Percentiles rank a stretch among this genome's conserved stretches.
Conservation (phyloP, 108 stramenopile genomes). For the Pseudonitzschia multiseries region DNA sequence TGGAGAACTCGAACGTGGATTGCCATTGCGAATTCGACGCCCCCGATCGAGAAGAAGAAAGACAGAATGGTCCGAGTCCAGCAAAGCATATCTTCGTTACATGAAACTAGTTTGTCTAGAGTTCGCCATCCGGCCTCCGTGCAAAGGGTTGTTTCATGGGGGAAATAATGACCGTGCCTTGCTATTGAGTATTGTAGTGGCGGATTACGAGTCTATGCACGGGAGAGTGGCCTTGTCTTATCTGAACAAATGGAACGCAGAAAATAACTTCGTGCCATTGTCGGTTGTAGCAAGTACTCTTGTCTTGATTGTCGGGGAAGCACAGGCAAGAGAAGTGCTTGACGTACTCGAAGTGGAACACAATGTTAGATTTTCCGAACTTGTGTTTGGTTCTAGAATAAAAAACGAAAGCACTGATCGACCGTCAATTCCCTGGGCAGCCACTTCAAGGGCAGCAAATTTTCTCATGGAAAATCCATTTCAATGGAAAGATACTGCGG, state of each 20-base stretch:
- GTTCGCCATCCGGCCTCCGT: slow-evolving; percentile 14
- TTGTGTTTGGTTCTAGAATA: slow-evolving; percentile 2
- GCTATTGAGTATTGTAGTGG: slow-evolving; percentile 15
- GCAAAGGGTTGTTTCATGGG: slow-evolving; percentile 13
- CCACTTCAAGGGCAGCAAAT: slow-evolving; percentile 9
- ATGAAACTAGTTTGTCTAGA: slow-evolving; percentile 24
- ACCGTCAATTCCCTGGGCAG: slow-evolving; percentile 15
- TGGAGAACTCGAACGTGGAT: neutral
- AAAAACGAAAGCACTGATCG: slow-evolving; percentile 5
- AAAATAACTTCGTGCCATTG: slow-evolving; percentile 11
- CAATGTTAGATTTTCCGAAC: neutral
- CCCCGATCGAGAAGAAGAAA: neutral
- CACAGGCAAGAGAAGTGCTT: neutral
- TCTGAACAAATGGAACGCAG: neutral
- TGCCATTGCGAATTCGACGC: neutral
- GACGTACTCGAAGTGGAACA: slow-evolving; percentile 8
- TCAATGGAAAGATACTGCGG: neutral
- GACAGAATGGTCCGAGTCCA: slow-evolving; percentile 15
- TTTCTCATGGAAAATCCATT: slow-evolving; percentile 19
- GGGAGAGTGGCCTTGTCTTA: slow-evolving; percentile 22
- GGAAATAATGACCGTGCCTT: slow-evolving; percentile 15
- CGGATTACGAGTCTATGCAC: slow-evolving; percentile 28
- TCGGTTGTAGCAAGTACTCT: slow-evolving; percentile 2
- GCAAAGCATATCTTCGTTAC: slow-evolving; percentile 22
- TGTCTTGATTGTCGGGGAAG: slow-evolving; percentile 26